Percentiles rank a stretch among this genome's conserved stretches.
phyloP scores from a whole-genome alignment of 164 flowering plant genomes.

The Annona squamosa region DNA sequence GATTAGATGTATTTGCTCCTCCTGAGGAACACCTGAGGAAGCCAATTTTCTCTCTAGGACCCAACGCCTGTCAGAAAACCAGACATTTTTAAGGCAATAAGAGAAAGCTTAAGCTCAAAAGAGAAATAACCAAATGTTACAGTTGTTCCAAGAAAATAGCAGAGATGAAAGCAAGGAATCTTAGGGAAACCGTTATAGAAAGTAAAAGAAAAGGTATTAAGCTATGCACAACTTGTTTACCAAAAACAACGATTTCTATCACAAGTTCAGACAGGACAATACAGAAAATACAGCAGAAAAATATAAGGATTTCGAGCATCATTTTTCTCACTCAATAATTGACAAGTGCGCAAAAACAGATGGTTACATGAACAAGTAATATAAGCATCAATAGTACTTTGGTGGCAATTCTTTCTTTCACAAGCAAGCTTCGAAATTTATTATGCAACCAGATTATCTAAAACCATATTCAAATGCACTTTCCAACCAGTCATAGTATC shows the following conservation, averaged over 20 bases:
- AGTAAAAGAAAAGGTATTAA: background rate
- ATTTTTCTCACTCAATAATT: no score
- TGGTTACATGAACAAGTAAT: no score
- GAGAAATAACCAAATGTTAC: background rate
- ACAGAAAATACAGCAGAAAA: background rate
- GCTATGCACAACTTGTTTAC: background rate
- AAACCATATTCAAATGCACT: no score
- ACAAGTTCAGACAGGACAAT: background rate
- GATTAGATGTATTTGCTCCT: conserved; percentile 71
- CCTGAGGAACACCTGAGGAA: conserved; percentile 65
- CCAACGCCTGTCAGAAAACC: conserved; percentile 54
- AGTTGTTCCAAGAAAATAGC: background rate
- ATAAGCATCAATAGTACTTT: no score
- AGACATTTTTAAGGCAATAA: background rate
- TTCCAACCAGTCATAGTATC: no score
- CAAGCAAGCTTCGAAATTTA: no score
- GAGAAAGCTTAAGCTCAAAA: background rate
- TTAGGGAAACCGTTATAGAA: background rate
- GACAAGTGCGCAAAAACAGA: no score
- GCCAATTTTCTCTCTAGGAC: conserved; percentile 68
- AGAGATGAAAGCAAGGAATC: background rate
- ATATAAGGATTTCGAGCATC: no score
- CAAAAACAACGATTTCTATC: background rate
- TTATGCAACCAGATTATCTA: no score
- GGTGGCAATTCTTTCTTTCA: no score